phyloP scores from a whole-genome alignment of 768 basidiomycete species.

The Boletus sp. region DNA sequence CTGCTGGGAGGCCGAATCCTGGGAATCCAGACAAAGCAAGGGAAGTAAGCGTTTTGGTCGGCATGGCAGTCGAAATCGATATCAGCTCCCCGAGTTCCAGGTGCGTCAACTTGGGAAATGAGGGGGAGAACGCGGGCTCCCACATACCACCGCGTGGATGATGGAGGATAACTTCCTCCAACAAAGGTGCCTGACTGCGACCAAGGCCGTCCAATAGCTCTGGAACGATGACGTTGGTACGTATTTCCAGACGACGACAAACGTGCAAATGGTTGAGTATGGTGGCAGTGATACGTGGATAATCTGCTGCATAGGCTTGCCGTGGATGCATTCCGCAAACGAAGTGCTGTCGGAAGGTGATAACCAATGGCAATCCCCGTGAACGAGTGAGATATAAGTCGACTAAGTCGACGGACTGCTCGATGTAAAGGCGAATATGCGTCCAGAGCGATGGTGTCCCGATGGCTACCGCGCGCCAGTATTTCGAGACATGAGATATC shows the following conservation, averaged over 20 bases:
- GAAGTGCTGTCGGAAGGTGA: constrained; percentile 23
- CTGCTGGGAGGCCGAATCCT: constrained; percentile 19
- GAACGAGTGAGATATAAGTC: constrained; percentile 27
- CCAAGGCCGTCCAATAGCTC: constrained; percentile 24
- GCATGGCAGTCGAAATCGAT: constrained; percentile 17
- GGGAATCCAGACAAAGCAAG: constrained; percentile 26
- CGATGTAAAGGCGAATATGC: constrained; percentile 22
- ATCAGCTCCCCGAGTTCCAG: constrained; percentile 23
- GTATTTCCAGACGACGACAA: constrained; percentile 26
- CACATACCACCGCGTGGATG: constrained; percentile 14
- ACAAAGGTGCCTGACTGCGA: constrained; percentile 21
- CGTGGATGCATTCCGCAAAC: constrained; percentile 18
- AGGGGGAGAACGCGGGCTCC: constrained; percentile 12
- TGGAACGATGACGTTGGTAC: constrained; percentile 22
- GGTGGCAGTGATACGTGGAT: constrained; percentile 18
- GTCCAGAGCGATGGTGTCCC: constrained; percentile 42
- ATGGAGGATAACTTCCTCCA: constrained; percentile 25
- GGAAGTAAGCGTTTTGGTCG: constrained; percentile 16
- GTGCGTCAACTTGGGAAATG: constrained; percentile 20
- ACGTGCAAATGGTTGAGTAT: constrained; percentile 28
- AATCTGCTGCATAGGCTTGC: constrained; percentile 21
- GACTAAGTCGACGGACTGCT: constrained; percentile 26
- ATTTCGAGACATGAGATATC: constrained; percentile 39
- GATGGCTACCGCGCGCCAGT: constrained; percentile 41
- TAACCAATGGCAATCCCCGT: constrained; percentile 20